Conservation (phyloP, 2,329 filamentous ascomycete genomes). For the Dactylonectria estremocensis region DNA sequence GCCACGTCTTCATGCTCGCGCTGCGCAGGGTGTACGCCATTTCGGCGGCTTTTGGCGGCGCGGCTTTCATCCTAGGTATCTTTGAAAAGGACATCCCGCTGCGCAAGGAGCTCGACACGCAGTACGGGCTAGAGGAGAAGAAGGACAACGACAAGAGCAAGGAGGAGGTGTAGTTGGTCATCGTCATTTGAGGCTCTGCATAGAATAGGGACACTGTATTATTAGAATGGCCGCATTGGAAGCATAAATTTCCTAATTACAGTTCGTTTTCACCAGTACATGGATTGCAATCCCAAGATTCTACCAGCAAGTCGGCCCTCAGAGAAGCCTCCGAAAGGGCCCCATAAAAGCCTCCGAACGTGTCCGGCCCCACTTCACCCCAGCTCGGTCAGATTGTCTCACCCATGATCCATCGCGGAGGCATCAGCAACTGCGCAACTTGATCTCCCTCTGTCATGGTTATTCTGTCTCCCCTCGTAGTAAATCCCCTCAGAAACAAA, state of each 20-base stretch:
- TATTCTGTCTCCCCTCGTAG: not conserved
- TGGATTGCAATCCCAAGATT: conserved; percentile 5
- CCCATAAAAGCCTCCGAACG: conserved; percentile 41
- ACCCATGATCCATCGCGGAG: not conserved
- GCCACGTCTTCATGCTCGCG: conserved; percentile 43
- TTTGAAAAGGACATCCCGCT: conserved; percentile 48
- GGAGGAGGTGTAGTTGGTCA: not conserved
- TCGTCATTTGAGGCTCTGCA: not conserved
- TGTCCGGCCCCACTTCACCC: conserved; percentile 3
- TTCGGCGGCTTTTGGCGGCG: conserved; percentile 37
- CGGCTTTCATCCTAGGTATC: conserved; percentile 43
- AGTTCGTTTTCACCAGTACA: not conserved
- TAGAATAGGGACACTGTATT: not conserved
- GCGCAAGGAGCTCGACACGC: conserved; percentile 47
- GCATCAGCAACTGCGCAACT: not conserved
- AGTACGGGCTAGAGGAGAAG: conserved; percentile 47
- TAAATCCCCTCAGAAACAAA: conserved; percentile 1
- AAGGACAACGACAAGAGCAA: conserved; percentile 1
- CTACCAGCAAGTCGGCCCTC: conserved; percentile 6
- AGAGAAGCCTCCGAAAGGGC: conserved; percentile 41
- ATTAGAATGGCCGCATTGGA: not conserved
- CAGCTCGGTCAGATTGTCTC: not conserved
- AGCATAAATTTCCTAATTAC: not conserved
- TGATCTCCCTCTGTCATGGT: not conserved
- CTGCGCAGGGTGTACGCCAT: conserved; percentile 46